Percentiles rank a stretch among this genome's conserved stretches.
These are phyloP conservation scores for Daldinia concentrica DNA, from an alignment of 495 filamentous ascomycete genomes.

Conservation along the genomic window DNA sequence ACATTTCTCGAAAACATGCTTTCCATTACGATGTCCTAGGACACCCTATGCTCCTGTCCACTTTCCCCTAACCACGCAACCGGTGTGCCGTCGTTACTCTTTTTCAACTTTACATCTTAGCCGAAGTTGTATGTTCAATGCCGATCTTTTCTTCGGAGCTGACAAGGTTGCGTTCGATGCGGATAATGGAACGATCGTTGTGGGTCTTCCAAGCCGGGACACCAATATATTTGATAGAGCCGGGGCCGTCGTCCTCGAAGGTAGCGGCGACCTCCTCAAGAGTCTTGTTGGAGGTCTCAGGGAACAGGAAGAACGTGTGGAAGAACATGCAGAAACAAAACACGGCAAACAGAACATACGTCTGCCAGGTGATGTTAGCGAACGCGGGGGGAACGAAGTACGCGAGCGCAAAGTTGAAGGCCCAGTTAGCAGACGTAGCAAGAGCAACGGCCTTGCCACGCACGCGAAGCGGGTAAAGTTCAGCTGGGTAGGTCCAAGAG, in stretches of 20 bases:
- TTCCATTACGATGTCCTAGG: background rate
- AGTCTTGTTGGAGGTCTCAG: constrained; percentile 83
- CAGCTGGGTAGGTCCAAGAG: constrained; percentile 80
- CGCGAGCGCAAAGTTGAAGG: constrained; percentile 81
- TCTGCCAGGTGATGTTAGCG: constrained; percentile 75
- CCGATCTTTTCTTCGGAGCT: constrained; percentile 48
- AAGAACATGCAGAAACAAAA: constrained; percentile 77
- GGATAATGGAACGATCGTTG: constrained; percentile 48
- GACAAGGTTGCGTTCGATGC: constrained; percentile 48
- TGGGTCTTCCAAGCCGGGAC: constrained; percentile 75
- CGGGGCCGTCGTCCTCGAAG: constrained; percentile 64
- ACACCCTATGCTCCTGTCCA: constrained; percentile 2
- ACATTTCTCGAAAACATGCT: constrained; percentile 4
- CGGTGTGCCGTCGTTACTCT: background rate
- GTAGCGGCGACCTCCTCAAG: constrained; percentile 78
- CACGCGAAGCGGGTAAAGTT: constrained; percentile 77
- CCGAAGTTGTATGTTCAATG: constrained; percentile 20
- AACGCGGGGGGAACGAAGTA: constrained; percentile 83
- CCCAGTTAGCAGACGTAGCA: constrained; percentile 76
- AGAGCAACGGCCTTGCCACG: constrained; percentile 80
- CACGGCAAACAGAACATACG: constrained; percentile 78
- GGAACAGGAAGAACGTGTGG: constrained; percentile 84
- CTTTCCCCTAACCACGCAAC: background rate
- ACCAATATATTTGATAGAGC: constrained; percentile 69
- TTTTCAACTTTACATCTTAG: constrained; percentile 12